These are phyloP conservation scores for rapeseed (Brassica napus) DNA, from an alignment of 345 rosid genomes.

Conservation along the genomic window Da-Ae NC_063443.1:15689501-15690000, in stretches of 20 bases:
- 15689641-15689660: too few relatives aligned
- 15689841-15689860: constrained; percentile 30
- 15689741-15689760: background rate
- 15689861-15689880: constrained; percentile 33
- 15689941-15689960: background rate
- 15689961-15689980: background rate
- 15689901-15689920: constrained; percentile 46
- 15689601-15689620: too few relatives aligned
- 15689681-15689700: too few relatives aligned
- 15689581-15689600: too few relatives aligned
- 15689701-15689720: too few relatives aligned
- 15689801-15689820: background rate
- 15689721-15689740: too few relatives aligned
- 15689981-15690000: background rate
- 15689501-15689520: too few relatives aligned
- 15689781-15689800: background rate
- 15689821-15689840: background rate
- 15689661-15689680: too few relatives aligned
- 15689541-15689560: too few relatives aligned
- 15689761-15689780: background rate
- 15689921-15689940: constrained; percentile 13
- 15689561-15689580: too few relatives aligned
- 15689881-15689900: constrained; percentile 45
- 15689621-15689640: too few relatives aligned
- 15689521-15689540: too few relatives aligned